Conservation (phyloP, 73 alveolate species). For the Blepharisma stoltei region DNA sequence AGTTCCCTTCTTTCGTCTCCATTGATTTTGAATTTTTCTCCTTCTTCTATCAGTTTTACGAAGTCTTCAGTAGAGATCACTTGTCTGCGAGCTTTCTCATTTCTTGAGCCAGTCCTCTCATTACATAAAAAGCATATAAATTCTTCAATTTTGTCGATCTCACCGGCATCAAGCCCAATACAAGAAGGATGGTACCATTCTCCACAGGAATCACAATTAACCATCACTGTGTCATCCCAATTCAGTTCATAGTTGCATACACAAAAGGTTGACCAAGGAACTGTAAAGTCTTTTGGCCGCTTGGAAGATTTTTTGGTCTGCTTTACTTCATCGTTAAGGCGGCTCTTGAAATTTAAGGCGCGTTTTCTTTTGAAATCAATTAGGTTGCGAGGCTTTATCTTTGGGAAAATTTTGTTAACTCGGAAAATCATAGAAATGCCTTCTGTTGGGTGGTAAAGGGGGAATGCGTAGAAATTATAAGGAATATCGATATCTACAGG, state of each 20-base stretch:
- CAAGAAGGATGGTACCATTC: constrained; percentile 92
- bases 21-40: background rate
- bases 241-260: background rate
- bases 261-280: background rate
- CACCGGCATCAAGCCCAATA: constrained; percentile 62
- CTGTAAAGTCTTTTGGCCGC: background rate
- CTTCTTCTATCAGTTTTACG: background rate
- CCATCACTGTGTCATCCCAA: constrained; percentile 60
- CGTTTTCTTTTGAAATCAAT: constrained; percentile 13
- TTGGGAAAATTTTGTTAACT: background rate
- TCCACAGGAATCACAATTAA: constrained; percentile 83
- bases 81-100: background rate
- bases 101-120: constrained; percentile 7
- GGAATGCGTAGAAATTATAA: background rate
- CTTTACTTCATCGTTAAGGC: background rate
- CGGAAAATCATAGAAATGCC: background rate
- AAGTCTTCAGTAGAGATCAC: background rate
- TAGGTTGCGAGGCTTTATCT: background rate
- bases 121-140: constrained; percentile 7
- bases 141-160: constrained; percentile 48
- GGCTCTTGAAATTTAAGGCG: background rate
- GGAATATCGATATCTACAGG: background rate
- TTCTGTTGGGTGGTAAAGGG: constrained; percentile 18
- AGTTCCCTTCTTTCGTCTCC: constrained; percentile 15
- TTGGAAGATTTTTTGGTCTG: background rate